Percentiles rank a stretch among this genome's conserved stretches.
Evolutionary conservation across 2,329 filamentous ascomycete genomes (phyloP).

Genomic region (Phyllosticta citrichinensis): DNA sequence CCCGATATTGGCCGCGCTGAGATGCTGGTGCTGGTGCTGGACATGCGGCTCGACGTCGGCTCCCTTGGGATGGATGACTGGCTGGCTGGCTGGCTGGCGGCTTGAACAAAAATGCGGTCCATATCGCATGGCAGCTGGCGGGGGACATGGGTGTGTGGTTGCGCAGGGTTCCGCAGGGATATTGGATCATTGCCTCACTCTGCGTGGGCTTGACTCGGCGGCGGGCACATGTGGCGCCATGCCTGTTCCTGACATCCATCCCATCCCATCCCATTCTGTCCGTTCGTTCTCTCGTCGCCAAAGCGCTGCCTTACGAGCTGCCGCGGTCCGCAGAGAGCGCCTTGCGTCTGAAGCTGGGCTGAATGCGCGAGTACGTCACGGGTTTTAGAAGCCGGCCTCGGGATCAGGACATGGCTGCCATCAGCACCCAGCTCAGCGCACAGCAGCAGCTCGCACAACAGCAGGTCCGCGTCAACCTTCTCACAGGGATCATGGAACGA

Average conservation of each 20-base stretch:
- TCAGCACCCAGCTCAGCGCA: not conserved
- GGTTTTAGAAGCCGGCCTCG: not conserved
- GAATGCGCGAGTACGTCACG: not conserved
- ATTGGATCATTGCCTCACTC: not conserved
- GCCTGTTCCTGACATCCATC: not conserved
- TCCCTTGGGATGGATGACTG: not conserved
- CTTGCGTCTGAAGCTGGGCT: not conserved
- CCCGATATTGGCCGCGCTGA: not conserved
- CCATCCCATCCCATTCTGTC: not conserved
- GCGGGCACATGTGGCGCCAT: not conserved
- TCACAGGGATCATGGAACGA: not conserved
- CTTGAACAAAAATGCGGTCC: not conserved
- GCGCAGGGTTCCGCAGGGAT: not conserved
- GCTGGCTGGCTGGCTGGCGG: not conserved
- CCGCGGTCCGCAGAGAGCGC: not conserved
- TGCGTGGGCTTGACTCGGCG: not conserved
- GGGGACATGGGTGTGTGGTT: not conserved
- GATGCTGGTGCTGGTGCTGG: no score
- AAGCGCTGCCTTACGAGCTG: not conserved
- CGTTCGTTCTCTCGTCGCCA: not conserved
- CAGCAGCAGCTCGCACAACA: not conserved
- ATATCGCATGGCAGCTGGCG: not conserved
- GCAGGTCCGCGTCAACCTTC: not conserved
- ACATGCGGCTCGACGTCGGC: not conserved
- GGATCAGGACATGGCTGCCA: not conserved